Evolutionary conservation across 805 yeast species (phyloP), one percentile per base, ranked within the genome.

Genomic region (Sporopachydermia lactativora): DNA sequence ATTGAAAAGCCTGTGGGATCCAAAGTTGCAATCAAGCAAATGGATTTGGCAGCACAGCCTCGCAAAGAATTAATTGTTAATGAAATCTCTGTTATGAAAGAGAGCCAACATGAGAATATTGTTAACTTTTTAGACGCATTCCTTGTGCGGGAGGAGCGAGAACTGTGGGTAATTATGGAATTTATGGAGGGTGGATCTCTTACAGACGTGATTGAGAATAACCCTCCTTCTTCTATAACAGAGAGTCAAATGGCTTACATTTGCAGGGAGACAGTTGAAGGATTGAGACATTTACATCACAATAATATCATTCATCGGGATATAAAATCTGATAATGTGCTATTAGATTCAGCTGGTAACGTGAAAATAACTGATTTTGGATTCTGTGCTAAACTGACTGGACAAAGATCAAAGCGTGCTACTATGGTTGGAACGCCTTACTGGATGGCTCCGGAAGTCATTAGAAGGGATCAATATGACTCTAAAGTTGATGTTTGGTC

Each of bases 391-490:
- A 94, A 88, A 59, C 70, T 82, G 45, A 82, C 81, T 31, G 94
- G 81, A 48, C 71, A 73, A 41, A 81, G 82, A 48, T 66, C 81
- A 42, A 88, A 89, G 59, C 76, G 99, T 57, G 86, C 95, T 3
- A 92, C 99, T 3, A 85, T 92, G 95, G 98, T 92, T 14, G 99
- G 99, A 13, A 92, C 99, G 0, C 98, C 99, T 11, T 92, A 92
- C 58, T 92, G 99, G 99, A 92, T 92, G 99, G 99, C 99, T 0
- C 99, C 99, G 1, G 99, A 92, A 59, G 96, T 92, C 41, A 96
- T 92, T 18, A 76, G 88, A 15, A 75, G 94, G 50, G 88, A 86
- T 58, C 96, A 88, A 54, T 92, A 92, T 55, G 98, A 94, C 28
- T 92, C 94, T 38, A 88, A 92, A 57, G 95, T 92, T 36, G 99